A percentile compares a stretch with the other conserved stretches of the same genome.
These are phyloP conservation scores for Rubia yunnanensis DNA, from an alignment of 257 asterid species.

Conservation along the genomic window DNA sequence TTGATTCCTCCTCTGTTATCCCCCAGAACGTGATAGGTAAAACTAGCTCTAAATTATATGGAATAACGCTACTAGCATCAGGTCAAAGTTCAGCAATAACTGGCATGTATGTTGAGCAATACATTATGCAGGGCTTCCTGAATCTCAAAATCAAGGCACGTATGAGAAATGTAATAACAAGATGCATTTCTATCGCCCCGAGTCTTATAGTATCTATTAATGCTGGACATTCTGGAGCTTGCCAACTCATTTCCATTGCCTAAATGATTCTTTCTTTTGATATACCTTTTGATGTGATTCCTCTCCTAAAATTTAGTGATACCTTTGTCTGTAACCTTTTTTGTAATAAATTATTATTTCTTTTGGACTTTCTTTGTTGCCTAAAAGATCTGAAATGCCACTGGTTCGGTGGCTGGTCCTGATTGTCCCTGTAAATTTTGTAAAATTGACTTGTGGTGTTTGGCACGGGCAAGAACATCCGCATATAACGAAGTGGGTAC, in stretches of 20 bases:
- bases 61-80: slow-evolving; percentile 79
- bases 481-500: too few species aligned
- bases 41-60: slow-evolving; percentile 69
- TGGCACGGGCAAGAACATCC: too few species aligned
- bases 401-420: too few species aligned
- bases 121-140: slow-evolving; percentile 86
- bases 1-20: slow-evolving; percentile 83
- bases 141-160: slow-evolving; percentile 64
- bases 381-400: too few species aligned
- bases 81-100: slow-evolving; percentile 94
- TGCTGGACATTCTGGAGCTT: slow-evolving; percentile 85
- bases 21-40: slow-evolving; percentile 82
- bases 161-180: slow-evolving; percentile 63
- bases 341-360: too few species aligned
- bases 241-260: slow-evolving; percentile 77
- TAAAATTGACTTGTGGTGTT: too few species aligned
- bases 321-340: too few species aligned
- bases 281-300: slow-evolving; percentile 76
- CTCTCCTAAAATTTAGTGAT: slow-evolving; percentile 70
- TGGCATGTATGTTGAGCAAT: slow-evolving; percentile 95
- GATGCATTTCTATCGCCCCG: slow-evolving; percentile 76
- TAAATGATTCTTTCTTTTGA: slow-evolving; percentile 95
- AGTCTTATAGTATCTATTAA: slow-evolving; percentile 68
- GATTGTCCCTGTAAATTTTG: too few species aligned
- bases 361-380: too few species aligned